A percentile compares a stretch with the other conserved stretches of the same genome.
phyloP scores from a whole-genome alignment of 2,329 filamentous ascomycete genomes.

The Cryphonectria nitschkei region DNA sequence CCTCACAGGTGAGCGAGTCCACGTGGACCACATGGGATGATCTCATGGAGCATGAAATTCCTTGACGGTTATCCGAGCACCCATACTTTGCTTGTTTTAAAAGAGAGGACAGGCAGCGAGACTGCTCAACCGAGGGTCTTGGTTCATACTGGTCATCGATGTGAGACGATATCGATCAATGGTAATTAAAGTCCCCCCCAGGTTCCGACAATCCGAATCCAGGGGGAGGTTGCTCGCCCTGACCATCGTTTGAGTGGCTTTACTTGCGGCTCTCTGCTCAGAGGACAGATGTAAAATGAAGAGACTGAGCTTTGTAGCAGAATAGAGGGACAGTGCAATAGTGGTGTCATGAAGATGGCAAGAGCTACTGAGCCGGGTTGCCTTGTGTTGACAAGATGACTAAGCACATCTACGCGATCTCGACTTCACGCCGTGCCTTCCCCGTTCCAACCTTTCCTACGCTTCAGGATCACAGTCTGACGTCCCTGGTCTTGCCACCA shows the following conservation, averaged over 20 bases:
- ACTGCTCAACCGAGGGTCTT: neutral
- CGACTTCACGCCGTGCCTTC: neutral
- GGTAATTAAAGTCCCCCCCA: neutral
- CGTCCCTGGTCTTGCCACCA: neutral
- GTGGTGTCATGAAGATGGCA: neutral
- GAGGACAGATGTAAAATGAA: neutral
- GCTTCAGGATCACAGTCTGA: neutral
- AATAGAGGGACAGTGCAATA: neutral
- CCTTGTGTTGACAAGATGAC: constrained; percentile 3
- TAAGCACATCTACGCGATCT: neutral
- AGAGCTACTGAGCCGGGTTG: neutral
- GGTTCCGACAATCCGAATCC: neutral
- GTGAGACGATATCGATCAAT: neutral
- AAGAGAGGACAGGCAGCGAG: neutral
- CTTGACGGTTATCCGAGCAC: too few species aligned
- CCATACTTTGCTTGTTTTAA: neutral
- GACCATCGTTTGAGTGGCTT: neutral
- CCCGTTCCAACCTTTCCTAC: neutral
- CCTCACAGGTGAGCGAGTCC: neutral
- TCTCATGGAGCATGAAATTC: neutral
- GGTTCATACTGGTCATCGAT: neutral
- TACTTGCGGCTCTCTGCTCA: neutral
- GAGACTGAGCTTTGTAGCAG: too few species aligned
- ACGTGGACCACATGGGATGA: neutral
- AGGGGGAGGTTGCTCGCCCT: neutral